phyloP scores from a whole-genome alignment of 805 yeast species.

The Nakazawaea ambrosiae region DNA sequence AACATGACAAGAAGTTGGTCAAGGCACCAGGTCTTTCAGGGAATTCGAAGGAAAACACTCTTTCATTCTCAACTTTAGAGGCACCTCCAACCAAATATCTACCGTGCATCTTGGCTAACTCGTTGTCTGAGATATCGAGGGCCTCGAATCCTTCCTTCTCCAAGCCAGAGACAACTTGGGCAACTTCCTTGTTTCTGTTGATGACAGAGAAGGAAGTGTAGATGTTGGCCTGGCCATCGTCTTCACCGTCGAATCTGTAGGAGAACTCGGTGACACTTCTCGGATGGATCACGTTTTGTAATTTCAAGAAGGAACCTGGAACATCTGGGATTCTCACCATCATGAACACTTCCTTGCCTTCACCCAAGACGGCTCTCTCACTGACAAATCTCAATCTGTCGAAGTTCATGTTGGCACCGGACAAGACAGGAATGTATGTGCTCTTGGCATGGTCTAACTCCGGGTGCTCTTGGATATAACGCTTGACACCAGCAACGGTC shows the following conservation, averaged over 20 bases:
- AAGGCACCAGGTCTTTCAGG: conserved; percentile 98
- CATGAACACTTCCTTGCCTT: conserved; percentile 92
- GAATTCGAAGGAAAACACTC: conserved; percentile 79
- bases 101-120: conserved; percentile 93
- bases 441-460: conserved; percentile 63
- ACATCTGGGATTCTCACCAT: conserved; percentile 85
- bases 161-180: conserved; percentile 53
- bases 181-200: conserved; percentile 68
- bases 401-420: conserved; percentile 98
- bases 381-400: conserved; percentile 93
- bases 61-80: conserved; percentile 65
- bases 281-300: conserved; percentile 77
- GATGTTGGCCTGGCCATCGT: conserved; percentile 56
- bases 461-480: conserved; percentile 62
- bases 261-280: conserved; percentile 92
- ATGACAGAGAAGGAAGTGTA: conserved; percentile 83
- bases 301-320: conserved; percentile 81
- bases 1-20: conserved; percentile 63
- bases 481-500: conserved; percentile 90
- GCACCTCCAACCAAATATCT: conserved; percentile 95
- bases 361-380: conserved; percentile 98
- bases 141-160: conserved; percentile 63
- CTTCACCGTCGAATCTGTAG: conserved; percentile 58
- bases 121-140: conserved; percentile 83
- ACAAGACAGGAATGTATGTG: conserved; percentile 76